These are phyloP conservation scores for Carex pumila DNA, from an alignment of 176 grass and related monocot species.

Conservation along the genomic window DNA sequence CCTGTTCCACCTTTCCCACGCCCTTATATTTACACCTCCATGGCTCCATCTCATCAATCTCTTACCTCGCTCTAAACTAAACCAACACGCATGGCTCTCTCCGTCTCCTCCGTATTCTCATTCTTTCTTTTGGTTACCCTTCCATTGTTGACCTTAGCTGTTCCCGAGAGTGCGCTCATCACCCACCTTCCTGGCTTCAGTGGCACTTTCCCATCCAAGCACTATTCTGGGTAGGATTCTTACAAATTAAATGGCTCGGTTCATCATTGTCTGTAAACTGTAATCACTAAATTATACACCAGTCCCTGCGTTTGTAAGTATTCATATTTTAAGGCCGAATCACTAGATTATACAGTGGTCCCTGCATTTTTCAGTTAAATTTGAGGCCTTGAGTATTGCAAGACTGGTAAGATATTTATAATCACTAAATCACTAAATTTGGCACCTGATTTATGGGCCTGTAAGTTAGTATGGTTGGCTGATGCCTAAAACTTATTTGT, in stretches of 20 bases:
- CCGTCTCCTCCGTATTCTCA: background rate
- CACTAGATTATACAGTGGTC: background rate
- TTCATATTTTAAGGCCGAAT: background rate
- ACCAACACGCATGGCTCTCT: conserved; percentile 8
- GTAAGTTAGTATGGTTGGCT: background rate
- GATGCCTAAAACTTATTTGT: background rate
- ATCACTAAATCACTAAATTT: background rate
- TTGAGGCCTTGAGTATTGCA: background rate
- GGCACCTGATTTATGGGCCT: background rate
- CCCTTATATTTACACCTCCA: background rate
- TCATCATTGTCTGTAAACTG: background rate
- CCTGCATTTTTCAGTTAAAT: background rate
- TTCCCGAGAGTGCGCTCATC: conserved; percentile 26
- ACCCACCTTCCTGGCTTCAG: conserved; percentile 33
- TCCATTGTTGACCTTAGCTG: background rate
- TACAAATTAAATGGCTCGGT: background rate
- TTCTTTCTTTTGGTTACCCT: background rate
- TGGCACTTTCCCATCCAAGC: conserved; percentile 30
- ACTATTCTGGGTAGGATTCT: conserved; percentile 30
- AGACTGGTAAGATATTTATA: background rate
- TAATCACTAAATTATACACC: background rate
- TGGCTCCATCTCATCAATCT: background rate
- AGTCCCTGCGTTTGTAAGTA: background rate
- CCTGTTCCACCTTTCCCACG: background rate
- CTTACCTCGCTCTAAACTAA: background rate